Conservation (phyloP, 2,329 filamentous ascomycete species). For the Fusarium beomiforme region DNA sequence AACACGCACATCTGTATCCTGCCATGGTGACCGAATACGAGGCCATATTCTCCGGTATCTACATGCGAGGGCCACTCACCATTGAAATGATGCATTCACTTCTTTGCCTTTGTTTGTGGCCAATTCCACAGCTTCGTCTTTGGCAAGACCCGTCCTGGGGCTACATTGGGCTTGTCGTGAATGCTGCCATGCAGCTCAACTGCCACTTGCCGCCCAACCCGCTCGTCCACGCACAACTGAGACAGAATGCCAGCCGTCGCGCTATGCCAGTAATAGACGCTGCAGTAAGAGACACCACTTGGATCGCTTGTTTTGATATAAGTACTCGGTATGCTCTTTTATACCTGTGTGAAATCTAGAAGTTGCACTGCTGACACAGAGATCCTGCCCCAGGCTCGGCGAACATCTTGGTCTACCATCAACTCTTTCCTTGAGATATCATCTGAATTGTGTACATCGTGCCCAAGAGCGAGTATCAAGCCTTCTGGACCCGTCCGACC, state of each 20-base stretch:
- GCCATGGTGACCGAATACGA: neutral
- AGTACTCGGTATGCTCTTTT: neutral
- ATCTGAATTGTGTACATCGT: neutral
- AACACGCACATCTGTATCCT: neutral
- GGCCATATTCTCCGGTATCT: neutral
- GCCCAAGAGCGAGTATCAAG: neutral
- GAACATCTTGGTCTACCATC: neutral
- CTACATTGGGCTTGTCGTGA: neutral
- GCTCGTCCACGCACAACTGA: neutral
- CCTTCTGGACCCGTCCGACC: neutral
- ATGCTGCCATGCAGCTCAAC: neutral
- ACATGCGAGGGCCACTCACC: neutral
- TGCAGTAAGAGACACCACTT: neutral
- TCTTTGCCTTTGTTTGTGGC: neutral
- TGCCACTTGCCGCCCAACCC: neutral
- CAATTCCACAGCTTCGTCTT: neutral
- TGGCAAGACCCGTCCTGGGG: neutral
- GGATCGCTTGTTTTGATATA: neutral
- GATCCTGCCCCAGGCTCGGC: neutral
- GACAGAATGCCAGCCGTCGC: neutral
- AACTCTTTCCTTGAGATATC: fast-evolving
- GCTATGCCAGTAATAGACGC: neutral
- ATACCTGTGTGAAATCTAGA: fast-evolving
- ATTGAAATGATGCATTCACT: neutral
- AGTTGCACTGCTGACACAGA: neutral